Percentiles rank a stretch among this genome's conserved stretches.
phyloP scores from a whole-genome alignment of 2,329 filamentous ascomycete species.

The Monosporascus sp. region DNA sequence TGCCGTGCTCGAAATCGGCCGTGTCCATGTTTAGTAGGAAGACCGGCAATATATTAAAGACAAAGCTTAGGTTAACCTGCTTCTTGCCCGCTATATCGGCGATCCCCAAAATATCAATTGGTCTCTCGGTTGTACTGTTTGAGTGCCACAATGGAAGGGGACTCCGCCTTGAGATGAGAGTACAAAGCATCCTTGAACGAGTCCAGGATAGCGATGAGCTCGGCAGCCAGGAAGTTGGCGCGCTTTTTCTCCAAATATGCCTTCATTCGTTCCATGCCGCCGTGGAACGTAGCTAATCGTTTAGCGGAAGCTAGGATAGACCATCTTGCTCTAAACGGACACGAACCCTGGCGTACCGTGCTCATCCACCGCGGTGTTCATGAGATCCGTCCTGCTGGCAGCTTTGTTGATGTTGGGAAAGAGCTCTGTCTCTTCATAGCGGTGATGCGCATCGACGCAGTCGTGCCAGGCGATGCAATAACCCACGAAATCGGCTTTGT shows the following conservation, averaged over 20 bases:
- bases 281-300: constrained; percentile 5
- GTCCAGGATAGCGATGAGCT: constrained; percentile 14
- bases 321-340: too few species aligned
- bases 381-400: constrained; percentile 10
- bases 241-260: constrained; percentile 5
- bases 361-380: constrained; percentile 12
- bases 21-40: constrained; percentile 22
- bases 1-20: constrained; percentile 14
- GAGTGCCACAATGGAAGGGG: constrained; percentile 13
- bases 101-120: constrained; percentile 17
- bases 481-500: constrained; percentile 16
- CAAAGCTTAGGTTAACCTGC: constrained; percentile 10
- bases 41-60: constrained; percentile 17
- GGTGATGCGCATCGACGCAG: constrained; percentile 14
- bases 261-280: constrained; percentile 12
- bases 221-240: constrained; percentile 1
- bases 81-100: constrained; percentile 14
- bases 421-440: constrained; percentile 16
- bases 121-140: constrained; percentile 10
- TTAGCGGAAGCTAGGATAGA: too few species aligned
- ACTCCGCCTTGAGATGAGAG: constrained; percentile 14
- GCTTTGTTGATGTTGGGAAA: constrained; percentile 15
- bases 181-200: constrained; percentile 14
- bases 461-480: constrained; percentile 16
- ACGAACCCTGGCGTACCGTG: not conserved